phyloP scores from a whole-genome alignment of 2,329 filamentous ascomycete genomes.

The Blastomyces percursus region DNA sequence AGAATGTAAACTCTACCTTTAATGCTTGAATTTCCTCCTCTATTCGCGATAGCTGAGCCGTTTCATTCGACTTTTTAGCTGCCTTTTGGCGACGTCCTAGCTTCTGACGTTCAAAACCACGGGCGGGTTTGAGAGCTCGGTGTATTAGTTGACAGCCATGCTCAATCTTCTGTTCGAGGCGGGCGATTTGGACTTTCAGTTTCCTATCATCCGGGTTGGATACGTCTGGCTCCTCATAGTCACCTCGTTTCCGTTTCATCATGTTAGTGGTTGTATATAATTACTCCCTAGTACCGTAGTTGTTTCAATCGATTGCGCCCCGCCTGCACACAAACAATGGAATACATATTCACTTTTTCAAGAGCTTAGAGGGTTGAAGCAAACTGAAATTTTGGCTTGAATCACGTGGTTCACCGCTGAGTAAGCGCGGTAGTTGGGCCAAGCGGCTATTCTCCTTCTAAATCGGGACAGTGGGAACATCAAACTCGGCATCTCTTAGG shows the following conservation, averaged over 20 bases:
- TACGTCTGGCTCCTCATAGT: conserved; percentile 19
- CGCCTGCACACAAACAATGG: neutral
- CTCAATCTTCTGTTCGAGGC: conserved; percentile 39
- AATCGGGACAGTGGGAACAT: conserved; percentile 3
- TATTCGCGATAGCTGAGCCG: conserved; percentile 34
- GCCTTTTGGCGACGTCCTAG: conserved; percentile 48
- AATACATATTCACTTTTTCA: neutral
- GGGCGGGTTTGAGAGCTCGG: conserved; percentile 46
- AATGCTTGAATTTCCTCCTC: conserved; percentile 46
- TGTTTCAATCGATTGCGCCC: neutral
- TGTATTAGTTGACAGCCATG: conserved; percentile 41
- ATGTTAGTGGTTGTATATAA: conserved; percentile 18
- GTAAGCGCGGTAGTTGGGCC: neutral
- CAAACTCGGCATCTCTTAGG: conserved; percentile 1
- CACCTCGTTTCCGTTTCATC: conserved; percentile 33
- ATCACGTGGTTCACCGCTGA: conserved; percentile 2
- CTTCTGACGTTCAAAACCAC: conserved; percentile 54
- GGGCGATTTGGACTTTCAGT: conserved; percentile 25
- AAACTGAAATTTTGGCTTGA: neutral
- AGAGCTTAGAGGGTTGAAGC: too few species aligned
- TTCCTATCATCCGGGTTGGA: conserved; percentile 19
- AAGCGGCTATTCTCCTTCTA: neutral
- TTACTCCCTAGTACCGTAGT: neutral
- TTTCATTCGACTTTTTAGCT: conserved; percentile 37
- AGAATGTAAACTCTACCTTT: conserved; percentile 37